Conservation (phyloP, 805 yeast genomes). For the Zygoascus flipseniorum region DNA sequence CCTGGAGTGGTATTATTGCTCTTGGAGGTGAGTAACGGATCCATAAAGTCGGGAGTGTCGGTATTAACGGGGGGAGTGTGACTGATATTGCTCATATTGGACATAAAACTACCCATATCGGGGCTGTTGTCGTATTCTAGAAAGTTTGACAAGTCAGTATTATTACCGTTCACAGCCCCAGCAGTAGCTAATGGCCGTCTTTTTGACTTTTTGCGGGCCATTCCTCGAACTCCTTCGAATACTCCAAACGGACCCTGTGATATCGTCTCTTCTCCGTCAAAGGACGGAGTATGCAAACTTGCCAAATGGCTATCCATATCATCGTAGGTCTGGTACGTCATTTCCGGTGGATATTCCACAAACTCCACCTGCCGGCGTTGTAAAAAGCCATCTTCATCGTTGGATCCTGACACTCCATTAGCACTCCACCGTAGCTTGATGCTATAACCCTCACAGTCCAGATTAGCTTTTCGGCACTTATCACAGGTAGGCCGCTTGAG, state of each 20-base stretch:
- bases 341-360: constrained; percentile 57
- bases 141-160: not conserved
- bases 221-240: constrained; percentile 40
- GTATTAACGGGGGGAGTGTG: not conserved
- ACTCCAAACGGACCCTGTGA: constrained; percentile 78
- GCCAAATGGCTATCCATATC: constrained; percentile 71
- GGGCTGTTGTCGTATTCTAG: not conserved
- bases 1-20: not conserved
- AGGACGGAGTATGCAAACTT: constrained; percentile 40
- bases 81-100: not conserved
- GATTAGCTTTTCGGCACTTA: constrained; percentile 59
- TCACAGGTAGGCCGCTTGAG: constrained; percentile 58
- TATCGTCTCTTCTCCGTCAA: constrained; percentile 40
- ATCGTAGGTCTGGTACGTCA: constrained; percentile 59
- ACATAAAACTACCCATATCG: not conserved
- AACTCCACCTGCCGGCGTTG: constrained; percentile 45
- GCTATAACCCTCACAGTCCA: constrained; percentile 74
- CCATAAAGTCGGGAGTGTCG: not conserved
- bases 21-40: not conserved
- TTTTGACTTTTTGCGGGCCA: constrained; percentile 4
- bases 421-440: constrained; percentile 65
- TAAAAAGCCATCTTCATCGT: constrained; percentile 41
- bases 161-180: not conserved
- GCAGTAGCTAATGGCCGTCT: not conserved
- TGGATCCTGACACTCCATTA: constrained; percentile 22